Base-by-base conservation (phyloP, 139 green algal genomes). In the Eudorina sp. region DNA sequence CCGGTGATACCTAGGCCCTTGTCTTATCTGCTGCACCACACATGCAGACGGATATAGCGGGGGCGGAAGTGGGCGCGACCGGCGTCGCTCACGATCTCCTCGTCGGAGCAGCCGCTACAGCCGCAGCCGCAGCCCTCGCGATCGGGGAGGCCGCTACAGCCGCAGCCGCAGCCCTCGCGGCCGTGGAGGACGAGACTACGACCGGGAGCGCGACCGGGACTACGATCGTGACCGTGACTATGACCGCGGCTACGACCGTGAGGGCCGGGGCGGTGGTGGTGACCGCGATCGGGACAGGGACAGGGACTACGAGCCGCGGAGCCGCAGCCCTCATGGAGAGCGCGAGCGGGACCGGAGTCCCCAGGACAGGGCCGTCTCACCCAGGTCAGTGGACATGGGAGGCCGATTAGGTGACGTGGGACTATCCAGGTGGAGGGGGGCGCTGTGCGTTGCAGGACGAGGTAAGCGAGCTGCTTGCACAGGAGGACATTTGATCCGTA, bases 181-280 rank as follows among this genome's bases (percentile, higher is more conserved):
- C 40, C 53, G 66, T 21, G 29, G 58, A 36, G 60, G 62, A 31
- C 58, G 88, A 34, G 82, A 87, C 81, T 64, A 62, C 38, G 51
- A 53, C 29, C 27, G 58, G 31, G 38, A 38, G 9, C 55, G 78
- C 51, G 78, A 58, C 21, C 38, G 38, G n/a, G 38, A 48, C 36
- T 31, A 64, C 6, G 48, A 58, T 34, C 41, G 51, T 43, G 27
- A 51, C 53, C 40, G 70, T 4, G 53, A 34, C 21, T 79, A 84
- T 18, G 68, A 60, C 0, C 81, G 89, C 53, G 85, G 64, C 73
- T 62, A 51, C 75, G 77, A 76, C 48, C 85, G 70, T 4, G 38
- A 68, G 55, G 53, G 58, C 64, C 45, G 31, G 2, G 53, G 16
- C 34, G 0, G 45, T 4, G 64, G 27, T 3, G 1, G 18, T 53